Conservation (phyloP, 306 rosid species). For the Geum urbanum region DNA sequence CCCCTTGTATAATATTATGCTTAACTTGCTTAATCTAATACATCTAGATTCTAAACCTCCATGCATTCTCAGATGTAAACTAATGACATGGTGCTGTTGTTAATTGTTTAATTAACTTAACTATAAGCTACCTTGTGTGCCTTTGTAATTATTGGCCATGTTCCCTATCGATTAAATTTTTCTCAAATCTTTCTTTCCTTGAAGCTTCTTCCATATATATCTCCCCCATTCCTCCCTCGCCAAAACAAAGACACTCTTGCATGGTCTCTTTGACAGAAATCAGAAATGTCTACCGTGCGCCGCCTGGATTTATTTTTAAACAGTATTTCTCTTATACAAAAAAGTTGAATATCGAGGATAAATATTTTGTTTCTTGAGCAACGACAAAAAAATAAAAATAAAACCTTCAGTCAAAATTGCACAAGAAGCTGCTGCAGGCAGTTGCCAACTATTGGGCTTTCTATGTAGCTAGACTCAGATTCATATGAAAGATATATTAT, state of each 20-base stretch:
- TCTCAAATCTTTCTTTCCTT: slow-evolving; percentile 18
- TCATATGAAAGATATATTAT: neutral
- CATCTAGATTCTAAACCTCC: slow-evolving; percentile 3
- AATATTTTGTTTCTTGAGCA: no score
- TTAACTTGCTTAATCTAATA: slow-evolving; percentile 3
- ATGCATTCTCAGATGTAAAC: neutral
- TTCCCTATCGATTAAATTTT: neutral
- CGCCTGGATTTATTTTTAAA: slow-evolving; percentile 1
- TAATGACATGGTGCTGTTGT: neutral
- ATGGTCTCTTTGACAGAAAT: slow-evolving; percentile 12
- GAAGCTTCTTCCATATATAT: slow-evolving; percentile 43
- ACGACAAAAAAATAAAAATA: no score
- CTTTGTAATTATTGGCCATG: slow-evolving; percentile 22
- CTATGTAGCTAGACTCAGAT: neutral
- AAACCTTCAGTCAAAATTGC: no score
- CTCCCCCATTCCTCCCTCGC: slow-evolving; percentile 24
- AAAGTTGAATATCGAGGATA: neutral
- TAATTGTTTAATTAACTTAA: neutral
- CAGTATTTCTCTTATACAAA: neutral
- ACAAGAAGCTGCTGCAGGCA: neutral
- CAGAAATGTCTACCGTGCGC: slow-evolving; percentile 7
- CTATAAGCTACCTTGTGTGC: neutral
- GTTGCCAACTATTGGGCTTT: neutral
- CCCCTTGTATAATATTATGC: neutral
- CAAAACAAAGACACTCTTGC: slow-evolving; percentile 27